Evolutionary conservation across 495 filamentous ascomycete species (phyloP), one percentile per base, ranked within the genome.

Genomic region (Hypoxylon cercidicola): DNA sequence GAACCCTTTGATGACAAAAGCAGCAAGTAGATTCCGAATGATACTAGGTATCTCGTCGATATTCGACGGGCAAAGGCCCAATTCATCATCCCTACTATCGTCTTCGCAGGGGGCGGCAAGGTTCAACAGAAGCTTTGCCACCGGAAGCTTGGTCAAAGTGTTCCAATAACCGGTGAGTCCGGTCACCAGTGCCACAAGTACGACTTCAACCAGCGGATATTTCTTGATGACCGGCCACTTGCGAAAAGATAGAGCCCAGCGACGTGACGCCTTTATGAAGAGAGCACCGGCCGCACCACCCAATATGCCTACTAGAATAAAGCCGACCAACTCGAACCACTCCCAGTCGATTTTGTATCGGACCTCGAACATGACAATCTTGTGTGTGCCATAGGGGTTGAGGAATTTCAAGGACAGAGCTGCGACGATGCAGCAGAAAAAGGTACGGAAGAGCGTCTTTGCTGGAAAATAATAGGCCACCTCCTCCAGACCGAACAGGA

Each of bases 371-470:
- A 98, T 83, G 58, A 99, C 95, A 55, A 99, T 93, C 74, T 99
- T 98, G 53, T 91, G 87, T 0, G 93, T 99, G 16, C 93, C 94
- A 72, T 99, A 99, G 0, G 95, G 95, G 57, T 99, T 93, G 50
- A 98, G 82, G 70, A 97, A 97, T 69, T 97, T 97, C 55, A 98
- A 79, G 3, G 93, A 92, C 21, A 99, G 73, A 0, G 95, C 90
- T 19, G 95, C 93, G 1, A 85, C 91, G 69, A 98, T 98, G 76
- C 94, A 99, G 76, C 93, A 97, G 78, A 97, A 99, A 80, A 99
- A 98, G 1, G 95, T 99, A 37, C 95, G 84, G 79, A 99, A 99
- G 3, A 99, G 85, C 2, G 94, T 97, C 77, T 99, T 98, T n/a
- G 95, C 91, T 3, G 94, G 95, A 75, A 97, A 97, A 73, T 97